Conservation (phyloP, 176 grass and related monocot genomes). For the Musa acuminata region DNA sequence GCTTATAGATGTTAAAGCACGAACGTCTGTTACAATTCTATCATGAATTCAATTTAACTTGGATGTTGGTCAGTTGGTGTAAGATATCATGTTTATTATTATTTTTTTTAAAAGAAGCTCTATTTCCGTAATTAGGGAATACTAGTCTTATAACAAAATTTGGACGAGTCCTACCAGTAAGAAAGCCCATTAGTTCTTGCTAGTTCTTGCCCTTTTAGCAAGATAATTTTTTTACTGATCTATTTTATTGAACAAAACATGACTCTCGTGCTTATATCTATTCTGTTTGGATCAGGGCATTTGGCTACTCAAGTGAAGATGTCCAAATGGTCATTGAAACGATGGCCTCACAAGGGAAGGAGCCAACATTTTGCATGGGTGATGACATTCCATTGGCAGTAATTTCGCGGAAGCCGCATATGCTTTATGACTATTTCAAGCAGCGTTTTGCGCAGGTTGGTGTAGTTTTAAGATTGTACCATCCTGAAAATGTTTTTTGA, state of each 20-base stretch:
- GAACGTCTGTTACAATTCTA: background rate
- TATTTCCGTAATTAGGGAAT: too few species aligned
- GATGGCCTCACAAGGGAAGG: constrained; percentile 99
- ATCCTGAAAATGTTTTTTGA: background rate
- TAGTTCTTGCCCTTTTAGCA: too few species aligned
- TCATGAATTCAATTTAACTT: background rate
- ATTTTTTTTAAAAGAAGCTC: too few species aligned
- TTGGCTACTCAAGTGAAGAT: constrained; percentile 99
- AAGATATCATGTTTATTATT: too few species aligned
- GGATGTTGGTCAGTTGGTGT: background rate
- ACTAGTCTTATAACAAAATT: too few species aligned
- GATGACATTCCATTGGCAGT: constrained; percentile 98
- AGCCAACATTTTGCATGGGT: constrained; percentile 99
- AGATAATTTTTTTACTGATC: too few species aligned
- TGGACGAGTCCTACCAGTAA: too few species aligned
- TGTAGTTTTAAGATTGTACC: constrained; percentile 21
- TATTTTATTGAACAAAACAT: background rate
- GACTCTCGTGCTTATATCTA: constrained; percentile 14
- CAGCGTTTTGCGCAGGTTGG: constrained; percentile 98
- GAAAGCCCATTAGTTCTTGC: too few species aligned
- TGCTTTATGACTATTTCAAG: constrained; percentile 98
- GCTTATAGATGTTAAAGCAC: background rate
- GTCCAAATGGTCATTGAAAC: constrained; percentile 99
- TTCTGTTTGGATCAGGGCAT: constrained; percentile 55
- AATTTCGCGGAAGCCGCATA: constrained; percentile 69